phyloP scores from a whole-genome alignment of 192 early-diverging fungal species.

The Backusella tarrabulga region DNA sequence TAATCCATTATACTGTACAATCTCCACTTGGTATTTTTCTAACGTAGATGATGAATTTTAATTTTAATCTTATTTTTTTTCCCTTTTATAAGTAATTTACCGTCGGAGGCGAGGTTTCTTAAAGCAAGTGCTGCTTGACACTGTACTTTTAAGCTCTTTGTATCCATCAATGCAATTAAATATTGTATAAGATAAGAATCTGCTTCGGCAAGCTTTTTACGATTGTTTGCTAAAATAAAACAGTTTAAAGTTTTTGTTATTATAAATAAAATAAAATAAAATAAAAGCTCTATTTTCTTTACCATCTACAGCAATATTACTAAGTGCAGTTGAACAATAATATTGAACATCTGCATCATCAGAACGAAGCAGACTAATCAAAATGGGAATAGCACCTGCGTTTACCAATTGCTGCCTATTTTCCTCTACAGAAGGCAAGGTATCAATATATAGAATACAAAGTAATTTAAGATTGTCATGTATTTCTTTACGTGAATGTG shows the following conservation, averaged over 20 bases:
- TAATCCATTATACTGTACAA: slow-evolving; percentile 72
- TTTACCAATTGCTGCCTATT: slow-evolving; percentile 82
- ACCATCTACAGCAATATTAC: slow-evolving; percentile 87
- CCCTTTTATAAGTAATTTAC: slow-evolving; percentile 21
- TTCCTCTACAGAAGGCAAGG: slow-evolving; percentile 41
- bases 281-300: not conserved
- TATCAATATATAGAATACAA: not conserved
- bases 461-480: not conserved
- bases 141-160: slow-evolving; percentile 79
- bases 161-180: slow-evolving; percentile 74
- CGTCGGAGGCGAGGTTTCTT: slow-evolving; percentile 83
- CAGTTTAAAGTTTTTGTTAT: not conserved
- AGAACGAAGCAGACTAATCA: slow-evolving; percentile 72
- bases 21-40: slow-evolving; percentile 83
- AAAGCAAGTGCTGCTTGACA: slow-evolving; percentile 86
- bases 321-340: slow-evolving; percentile 86
- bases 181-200: slow-evolving; percentile 72
- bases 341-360: slow-evolving; percentile 90
- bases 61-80: not conserved
- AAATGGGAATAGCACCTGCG: slow-evolving; percentile 78
- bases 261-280: not conserved
- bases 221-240: slow-evolving; percentile 38
- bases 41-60: slow-evolving; percentile 18
- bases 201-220: slow-evolving; percentile 63
- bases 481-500: slow-evolving; percentile 62